phyloP scores from a whole-genome alignment of 768 basidiomycete species.

The Russula ochroleuca region DNA sequence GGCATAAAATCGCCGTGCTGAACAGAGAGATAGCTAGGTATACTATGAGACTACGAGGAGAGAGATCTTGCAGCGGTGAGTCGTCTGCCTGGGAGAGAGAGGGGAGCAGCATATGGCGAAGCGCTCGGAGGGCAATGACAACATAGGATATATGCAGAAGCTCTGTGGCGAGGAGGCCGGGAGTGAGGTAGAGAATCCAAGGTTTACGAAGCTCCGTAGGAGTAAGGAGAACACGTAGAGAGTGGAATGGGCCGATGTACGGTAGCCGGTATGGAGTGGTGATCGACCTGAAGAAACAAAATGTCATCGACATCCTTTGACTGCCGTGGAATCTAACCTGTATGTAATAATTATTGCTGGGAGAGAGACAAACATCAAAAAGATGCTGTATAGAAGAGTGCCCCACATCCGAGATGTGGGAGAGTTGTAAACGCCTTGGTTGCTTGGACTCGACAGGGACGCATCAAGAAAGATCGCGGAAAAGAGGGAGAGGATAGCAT shows the following conservation, averaged over 20 bases:
- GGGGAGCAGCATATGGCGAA: constrained; percentile 56
- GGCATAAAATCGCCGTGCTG: constrained; percentile 59
- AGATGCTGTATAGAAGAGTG: constrained; percentile 58
- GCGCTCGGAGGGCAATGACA: constrained; percentile 40
- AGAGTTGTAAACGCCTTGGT: constrained; percentile 58
- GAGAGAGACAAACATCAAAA: constrained; percentile 59
- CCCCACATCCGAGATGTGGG: constrained; percentile 59
- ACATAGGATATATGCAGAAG: constrained; percentile 44
- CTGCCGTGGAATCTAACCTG: constrained; percentile 45
- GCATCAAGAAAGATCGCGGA: constrained; percentile 57
- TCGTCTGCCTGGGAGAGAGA: constrained; percentile 41
- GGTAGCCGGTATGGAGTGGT: constrained; percentile 77
- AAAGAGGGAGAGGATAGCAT: constrained; percentile 53
- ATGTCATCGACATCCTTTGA: background rate
- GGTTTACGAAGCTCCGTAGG: constrained; percentile 75
- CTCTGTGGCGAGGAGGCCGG: constrained; percentile 51
- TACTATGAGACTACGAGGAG: constrained; percentile 47
- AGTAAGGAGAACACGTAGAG: constrained; percentile 69
- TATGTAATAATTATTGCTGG: constrained; percentile 75
- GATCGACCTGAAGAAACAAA: constrained; percentile 52
- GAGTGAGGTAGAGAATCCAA: constrained; percentile 78
- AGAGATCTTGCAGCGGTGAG: constrained; percentile 41
- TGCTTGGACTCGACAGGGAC: constrained; percentile 43
- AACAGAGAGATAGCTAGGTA: constrained; percentile 54
- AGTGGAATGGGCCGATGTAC: constrained; percentile 52